Evolutionary conservation across 1,284 basidiomycete species (phyloP), one percentile per base, ranked within the genome.

Genomic region (Ustilago xerochloae): DNA sequence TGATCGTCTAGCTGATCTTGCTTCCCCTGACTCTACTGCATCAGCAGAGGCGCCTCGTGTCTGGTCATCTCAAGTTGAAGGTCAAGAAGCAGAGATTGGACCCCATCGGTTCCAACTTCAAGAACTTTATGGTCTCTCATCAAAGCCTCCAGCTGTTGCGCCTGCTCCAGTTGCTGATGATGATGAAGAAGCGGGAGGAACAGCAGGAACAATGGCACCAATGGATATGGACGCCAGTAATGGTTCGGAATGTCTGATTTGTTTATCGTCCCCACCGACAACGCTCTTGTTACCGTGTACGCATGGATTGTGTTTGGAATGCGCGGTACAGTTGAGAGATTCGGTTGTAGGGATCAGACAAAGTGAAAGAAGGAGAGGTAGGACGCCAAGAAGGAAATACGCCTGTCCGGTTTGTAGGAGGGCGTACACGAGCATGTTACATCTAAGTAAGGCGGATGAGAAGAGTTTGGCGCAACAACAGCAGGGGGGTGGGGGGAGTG

Each of bases 281-380:
- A 84, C 82, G 2, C 38, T 84, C 22, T 55, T 84, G 10, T 51
- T 84, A 28, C 82, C 82, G n/a, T 84, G 82, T 49, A 83, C 82
- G 18, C 82, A 84, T 47, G 79, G 80, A 7, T 57, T 84, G 26
- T 84, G 82, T 47, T 62, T 82, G 13, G 81, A 83, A 26, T 84
- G 82, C 41, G 80, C 81, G 0, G 77, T 82, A 7, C 80, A 79
- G 38, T 29, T 84, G n/a, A 47, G 79, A 1, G 82, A 84, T 33
- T 78, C 72, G 48, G 81, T 83, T 7, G 64, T 81, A 16, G 75
- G 74, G 5, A 76, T 75, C 9, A 43, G 82, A 4, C 69, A 67
- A 33, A 46, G 51, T 2, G 82, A 83, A 46, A 55, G 80, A n/a
- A 56, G 75, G 22, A 65, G 78, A n/a, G 82, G 82, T 0, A 72